Evolutionary conservation across 208 protist species (phyloP).

Genomic region (Tritrichomonas musculus): DNA sequence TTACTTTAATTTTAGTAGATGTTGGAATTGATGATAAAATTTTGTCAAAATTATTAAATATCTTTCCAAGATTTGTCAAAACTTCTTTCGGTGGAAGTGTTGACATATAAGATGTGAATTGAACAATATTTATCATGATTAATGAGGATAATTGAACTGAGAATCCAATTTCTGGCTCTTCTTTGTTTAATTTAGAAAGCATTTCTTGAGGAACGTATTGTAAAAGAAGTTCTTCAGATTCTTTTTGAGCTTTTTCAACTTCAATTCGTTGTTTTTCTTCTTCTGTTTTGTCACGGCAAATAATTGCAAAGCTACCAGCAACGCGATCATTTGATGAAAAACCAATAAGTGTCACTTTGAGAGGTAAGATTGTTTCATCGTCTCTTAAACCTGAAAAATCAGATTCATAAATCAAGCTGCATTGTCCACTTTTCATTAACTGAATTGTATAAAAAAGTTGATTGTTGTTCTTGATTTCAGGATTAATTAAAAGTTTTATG

Average conservation of each 20-base stretch:
- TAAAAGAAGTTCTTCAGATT: neutral
- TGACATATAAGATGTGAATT: neutral
- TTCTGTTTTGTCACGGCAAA: slow-evolving; percentile 13
- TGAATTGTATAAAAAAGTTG: slow-evolving; percentile 7
- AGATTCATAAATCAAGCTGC: neutral
- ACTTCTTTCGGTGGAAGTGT: neutral
- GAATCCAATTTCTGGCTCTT: neutral
- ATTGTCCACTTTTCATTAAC: slow-evolving; percentile 10
- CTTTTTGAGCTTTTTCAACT: neutral
- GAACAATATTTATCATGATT: neutral
- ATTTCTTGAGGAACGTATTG: neutral
- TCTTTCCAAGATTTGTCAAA: neutral
- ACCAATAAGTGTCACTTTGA: neutral
- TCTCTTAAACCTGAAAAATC: neutral
- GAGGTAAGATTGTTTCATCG: neutral
- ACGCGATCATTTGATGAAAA: neutral
- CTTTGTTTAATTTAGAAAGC: neutral
- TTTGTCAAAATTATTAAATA: no score
- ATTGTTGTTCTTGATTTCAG: neutral
- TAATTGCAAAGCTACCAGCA: neutral
- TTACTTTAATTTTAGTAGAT: no score
- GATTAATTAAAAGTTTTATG: neutral
- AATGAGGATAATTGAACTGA: neutral
- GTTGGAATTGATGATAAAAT: no score
- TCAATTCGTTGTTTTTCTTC: neutral